Base-by-base conservation (phyloP, 345 rosid genomes). In the Bruguiera parviflora region DNA sequence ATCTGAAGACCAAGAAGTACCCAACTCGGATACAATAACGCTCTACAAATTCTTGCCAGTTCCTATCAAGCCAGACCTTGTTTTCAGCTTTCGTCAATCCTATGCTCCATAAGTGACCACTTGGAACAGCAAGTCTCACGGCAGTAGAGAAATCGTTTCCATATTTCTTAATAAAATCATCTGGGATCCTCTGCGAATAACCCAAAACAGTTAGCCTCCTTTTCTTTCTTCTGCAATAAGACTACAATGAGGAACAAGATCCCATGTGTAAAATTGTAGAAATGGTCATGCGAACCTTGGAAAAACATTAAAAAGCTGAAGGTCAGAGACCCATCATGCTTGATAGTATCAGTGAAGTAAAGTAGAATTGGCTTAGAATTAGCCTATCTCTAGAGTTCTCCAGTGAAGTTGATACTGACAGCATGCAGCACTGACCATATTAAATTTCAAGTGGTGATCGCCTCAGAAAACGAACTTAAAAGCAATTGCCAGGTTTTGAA, bases 31-130 rank as follows among this genome's bases (percentile, higher is more conserved):
- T 88, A 53, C 79, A 74, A 78, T 87, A 88, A 33, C 89, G 89
- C 65, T 90, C 92, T 22, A 90, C 83, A 78, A 92, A 90, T 73
- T 87, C 93, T 76, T 83, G 90, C 98, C 96, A 92, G 58, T 88
- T 92, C 53, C 86, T 88, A 73, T 82, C 80, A 72, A 92, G 88
- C 96, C 95, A 92, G 62, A 85, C 71, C 79, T 82, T 89, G 82
- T 84, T 81, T 33, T 88, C 88, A 65, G 72, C 78, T 86, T 85
- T 92, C 71, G 73, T 78, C 69, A 92, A 83, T 71, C 96, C 96
- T 58, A 90, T 85, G 55, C 84, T 88, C 77, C 89, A 92, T 70
- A 82, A 84, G 71, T 77, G 87, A 81, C 96, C 96, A 75, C 80
- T 88, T 22, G 98, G 94, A 69, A 87, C 92, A 67, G 84, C 84